A percentile compares a stretch with the other conserved stretches of the same genome.
Evolutionary conservation across 1,284 basidiomycete species (phyloP).

Genomic region (Salmacisia buchloeana): DNA sequence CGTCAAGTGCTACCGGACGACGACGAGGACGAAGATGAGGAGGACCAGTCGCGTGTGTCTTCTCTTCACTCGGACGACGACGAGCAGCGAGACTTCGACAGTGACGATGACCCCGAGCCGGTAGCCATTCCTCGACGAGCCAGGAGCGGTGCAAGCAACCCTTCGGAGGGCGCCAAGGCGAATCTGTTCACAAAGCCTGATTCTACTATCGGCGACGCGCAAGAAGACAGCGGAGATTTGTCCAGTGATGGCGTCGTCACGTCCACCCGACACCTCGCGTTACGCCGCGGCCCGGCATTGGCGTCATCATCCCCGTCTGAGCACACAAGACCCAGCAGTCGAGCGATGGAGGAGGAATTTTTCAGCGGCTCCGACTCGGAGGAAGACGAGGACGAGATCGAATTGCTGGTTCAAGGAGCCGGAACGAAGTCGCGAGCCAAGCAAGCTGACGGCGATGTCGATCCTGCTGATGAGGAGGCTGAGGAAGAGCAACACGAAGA

Average conservation of each 20-base stretch:
- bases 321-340: not conserved
- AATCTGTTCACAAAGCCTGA: no score
- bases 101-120: conserved; percentile 11
- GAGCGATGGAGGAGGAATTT: conserved; percentile 1
- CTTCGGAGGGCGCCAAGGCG: no score
- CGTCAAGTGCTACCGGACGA: conserved; percentile 8
- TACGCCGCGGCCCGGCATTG: conserved; percentile 12
- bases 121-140: not conserved
- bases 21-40: conserved; percentile 10
- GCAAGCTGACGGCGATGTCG: no score
- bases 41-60: no score
- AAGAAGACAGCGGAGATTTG: no score
- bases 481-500: not conserved
- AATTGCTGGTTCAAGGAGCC: not conserved
- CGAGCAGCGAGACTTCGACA: conserved; percentile 5
- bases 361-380: not conserved
- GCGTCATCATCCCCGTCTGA: conserved; percentile 3
- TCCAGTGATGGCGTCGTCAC: not conserved
- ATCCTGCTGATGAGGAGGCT: no score
- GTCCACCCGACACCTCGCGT: not conserved
- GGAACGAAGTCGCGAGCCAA: no score
- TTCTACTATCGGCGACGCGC: no score
- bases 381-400: conserved; percentile 7
- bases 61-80: no score
- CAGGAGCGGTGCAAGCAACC: conserved; percentile 12